These are phyloP conservation scores for Smittium mucronatum DNA, from an alignment of 371 early-diverging fungal species.

Conservation along the genomic window DNA sequence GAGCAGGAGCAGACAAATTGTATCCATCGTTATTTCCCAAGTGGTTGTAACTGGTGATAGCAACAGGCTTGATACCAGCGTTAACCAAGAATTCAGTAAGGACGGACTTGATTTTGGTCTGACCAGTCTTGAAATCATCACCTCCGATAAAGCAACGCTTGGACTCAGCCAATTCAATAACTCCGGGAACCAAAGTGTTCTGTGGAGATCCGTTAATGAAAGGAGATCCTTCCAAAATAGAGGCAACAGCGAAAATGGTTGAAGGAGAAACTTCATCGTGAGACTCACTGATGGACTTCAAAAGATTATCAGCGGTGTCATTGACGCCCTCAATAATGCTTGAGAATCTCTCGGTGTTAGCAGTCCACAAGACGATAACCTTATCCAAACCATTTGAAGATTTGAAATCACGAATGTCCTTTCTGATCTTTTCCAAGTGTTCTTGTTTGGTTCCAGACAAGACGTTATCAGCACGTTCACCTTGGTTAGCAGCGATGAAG, in stretches of 20 bases:
- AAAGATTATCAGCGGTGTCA: conserved; percentile 86
- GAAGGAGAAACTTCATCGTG: conserved; percentile 89
- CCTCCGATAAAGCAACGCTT: conserved; percentile 85
- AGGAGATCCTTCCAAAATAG: conserved; percentile 82
- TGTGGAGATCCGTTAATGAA: conserved; percentile 97
- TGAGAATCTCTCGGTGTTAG: conserved; percentile 83
- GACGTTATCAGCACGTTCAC: conserved; percentile 86
- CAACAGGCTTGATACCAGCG: conserved; percentile 94
- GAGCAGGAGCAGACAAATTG: conserved; percentile 90
- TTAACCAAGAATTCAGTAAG: conserved; percentile 93
- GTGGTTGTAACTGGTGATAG: conserved; percentile 95
- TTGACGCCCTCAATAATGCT: conserved; percentile 76
- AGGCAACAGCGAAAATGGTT: conserved; percentile 91
- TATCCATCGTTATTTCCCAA: conserved; percentile 97
- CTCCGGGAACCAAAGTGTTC: conserved; percentile 95
- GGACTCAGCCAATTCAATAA: conserved; percentile 74
- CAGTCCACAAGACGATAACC: conserved; percentile 95
- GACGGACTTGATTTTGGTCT: conserved; percentile 97
- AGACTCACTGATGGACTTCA: conserved; percentile 58
- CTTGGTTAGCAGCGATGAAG: conserved; percentile 93
- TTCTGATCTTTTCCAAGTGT: conserved; percentile 78
- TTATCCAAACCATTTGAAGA: conserved; percentile 68
- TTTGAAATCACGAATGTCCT: conserved; percentile 90
- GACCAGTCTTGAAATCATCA: conserved; percentile 97
- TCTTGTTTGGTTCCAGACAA: conserved; percentile 70